These are phyloP conservation scores for Scenedesmus sp. DNA, from an alignment of 163 green algal genomes.

Conservation along the genomic window DNA sequence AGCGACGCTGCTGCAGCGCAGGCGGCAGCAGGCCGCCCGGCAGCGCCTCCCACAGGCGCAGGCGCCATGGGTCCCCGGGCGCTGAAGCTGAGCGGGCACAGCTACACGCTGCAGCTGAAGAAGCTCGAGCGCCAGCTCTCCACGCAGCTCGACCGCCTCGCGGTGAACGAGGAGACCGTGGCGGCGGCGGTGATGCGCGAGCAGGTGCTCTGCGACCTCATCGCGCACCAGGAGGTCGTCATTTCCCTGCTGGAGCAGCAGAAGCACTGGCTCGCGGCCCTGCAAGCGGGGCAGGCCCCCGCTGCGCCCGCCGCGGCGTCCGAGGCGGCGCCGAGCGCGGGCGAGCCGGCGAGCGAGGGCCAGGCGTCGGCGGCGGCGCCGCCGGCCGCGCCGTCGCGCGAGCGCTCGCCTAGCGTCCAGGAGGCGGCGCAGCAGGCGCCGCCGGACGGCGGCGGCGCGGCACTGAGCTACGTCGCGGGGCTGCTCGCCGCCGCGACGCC, in stretches of 20 bases:
- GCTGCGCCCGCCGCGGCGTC: neutral
- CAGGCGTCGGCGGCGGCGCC: too few relatives aligned
- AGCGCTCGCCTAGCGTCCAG: too few relatives aligned
- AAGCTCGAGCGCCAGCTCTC: neutral
- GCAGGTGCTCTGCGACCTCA: neutral
- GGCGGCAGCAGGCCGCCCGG: too few relatives aligned
- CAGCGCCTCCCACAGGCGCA: too few relatives aligned
- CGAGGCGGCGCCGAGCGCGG: neutral
- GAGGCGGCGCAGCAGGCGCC: neutral
- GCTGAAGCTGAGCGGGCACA: neutral
- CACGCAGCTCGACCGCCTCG: neutral
- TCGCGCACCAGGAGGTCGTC: neutral
- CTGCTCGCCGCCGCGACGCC: neutral
- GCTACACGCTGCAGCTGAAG: neutral
- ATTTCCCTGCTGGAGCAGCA: constrained; percentile 10
- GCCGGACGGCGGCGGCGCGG: too few relatives aligned
- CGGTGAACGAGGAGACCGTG: neutral
- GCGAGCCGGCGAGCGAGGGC: neutral
- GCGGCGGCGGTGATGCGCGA: neutral
- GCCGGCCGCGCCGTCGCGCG: too few relatives aligned
- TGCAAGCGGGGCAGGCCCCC: neutral
- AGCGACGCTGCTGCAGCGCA: too few relatives aligned
- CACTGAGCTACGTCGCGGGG: neutral
- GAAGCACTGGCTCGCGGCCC: neutral
- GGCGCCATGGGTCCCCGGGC: too few relatives aligned